phyloP scores from a whole-genome alignment of 257 asterid genomes.

The Anisodus tanguticus region DNA sequence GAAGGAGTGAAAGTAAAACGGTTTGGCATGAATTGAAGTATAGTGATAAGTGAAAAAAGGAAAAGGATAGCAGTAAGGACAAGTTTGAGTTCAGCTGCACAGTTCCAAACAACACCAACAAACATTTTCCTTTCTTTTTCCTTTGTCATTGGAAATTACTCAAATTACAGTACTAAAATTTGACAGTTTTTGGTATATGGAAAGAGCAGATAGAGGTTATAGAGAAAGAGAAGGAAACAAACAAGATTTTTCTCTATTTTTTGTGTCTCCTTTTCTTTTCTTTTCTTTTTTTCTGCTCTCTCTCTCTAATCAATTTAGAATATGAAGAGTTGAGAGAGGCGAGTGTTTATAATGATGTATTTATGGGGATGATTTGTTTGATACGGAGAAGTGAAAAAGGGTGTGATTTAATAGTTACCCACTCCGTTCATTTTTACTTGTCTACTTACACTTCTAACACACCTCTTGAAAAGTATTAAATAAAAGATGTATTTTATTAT shows the following conservation, averaged over 20 bases:
- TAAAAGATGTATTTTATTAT: too few relatives aligned
- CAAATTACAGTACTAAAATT: neutral
- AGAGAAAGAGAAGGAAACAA: neutral
- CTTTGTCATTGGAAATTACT: constrained; percentile 22
- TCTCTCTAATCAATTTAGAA: neutral
- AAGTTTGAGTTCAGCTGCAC: constrained; percentile 71
- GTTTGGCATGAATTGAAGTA: constrained; percentile 68
- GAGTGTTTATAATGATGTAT: neutral
- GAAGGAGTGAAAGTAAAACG: constrained; percentile 56
- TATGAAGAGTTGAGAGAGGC: neutral
- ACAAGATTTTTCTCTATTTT: neutral
- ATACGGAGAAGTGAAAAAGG: too few relatives aligned
- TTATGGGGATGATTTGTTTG: too few relatives aligned
- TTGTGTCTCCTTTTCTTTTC: neutral
- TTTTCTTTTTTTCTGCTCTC: neutral
- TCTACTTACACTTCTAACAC: too few relatives aligned
- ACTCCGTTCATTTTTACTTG: too few relatives aligned
- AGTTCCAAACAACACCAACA: constrained; percentile 70
- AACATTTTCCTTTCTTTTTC: constrained; percentile 58
- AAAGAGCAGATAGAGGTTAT: neutral
- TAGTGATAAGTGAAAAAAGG: constrained; percentile 62
- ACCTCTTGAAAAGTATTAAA: too few relatives aligned
- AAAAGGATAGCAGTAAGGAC: constrained; percentile 63
- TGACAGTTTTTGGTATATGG: neutral
- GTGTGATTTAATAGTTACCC: too few relatives aligned